These are phyloP conservation scores for Ogataea salicorniae DNA, from an alignment of 805 yeast genomes.

Conservation along the genomic window DNA sequence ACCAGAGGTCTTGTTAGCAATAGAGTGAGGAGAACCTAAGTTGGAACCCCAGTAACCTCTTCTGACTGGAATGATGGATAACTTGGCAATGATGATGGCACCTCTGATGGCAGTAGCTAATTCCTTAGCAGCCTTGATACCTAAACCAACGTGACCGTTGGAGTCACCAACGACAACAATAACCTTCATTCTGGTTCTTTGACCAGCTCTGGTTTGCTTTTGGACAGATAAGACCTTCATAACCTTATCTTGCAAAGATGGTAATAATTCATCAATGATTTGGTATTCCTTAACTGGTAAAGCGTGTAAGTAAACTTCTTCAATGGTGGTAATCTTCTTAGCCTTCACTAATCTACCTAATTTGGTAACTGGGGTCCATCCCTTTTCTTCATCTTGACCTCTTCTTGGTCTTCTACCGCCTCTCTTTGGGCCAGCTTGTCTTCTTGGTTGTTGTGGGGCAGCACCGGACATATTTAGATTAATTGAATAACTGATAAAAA, in stretches of 20 bases:
- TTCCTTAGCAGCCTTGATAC: conserved; percentile 99
- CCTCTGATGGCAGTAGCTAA: conserved; percentile 99
- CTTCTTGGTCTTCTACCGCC: conserved; percentile 61
- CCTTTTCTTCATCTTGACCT: conserved; percentile 91
- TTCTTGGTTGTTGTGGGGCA: conserved; percentile 41
- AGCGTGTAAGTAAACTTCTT: conserved; percentile 99
- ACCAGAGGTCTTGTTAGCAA: conserved; percentile 97
- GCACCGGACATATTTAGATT: conserved; percentile 39
- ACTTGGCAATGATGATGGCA: conserved; percentile 98
- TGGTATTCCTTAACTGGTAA: conserved; percentile 99
- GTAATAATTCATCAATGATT: conserved; percentile 94
- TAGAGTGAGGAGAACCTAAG: conserved; percentile 99
- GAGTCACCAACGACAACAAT: conserved; percentile 99
- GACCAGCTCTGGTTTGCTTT: conserved; percentile 99
- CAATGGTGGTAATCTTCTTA: conserved; percentile 93
- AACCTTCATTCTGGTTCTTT: conserved; percentile 99
- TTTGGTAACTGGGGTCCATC: conserved; percentile 99
- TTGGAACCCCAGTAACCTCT: conserved; percentile 99
- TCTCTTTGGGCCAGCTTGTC: conserved; percentile 57
- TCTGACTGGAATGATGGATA: conserved; percentile 98
- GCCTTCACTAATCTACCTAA: conserved; percentile 99
- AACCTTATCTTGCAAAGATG: conserved; percentile 95
- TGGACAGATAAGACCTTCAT: conserved; percentile 99
- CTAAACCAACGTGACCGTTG: conserved; percentile 99
- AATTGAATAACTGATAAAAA: neutral